Percentiles rank a stretch among this genome's conserved stretches.
phyloP scores from a whole-genome alignment of 2,329 filamentous ascomycete genomes.

The Venturia aucupariae region DNA sequence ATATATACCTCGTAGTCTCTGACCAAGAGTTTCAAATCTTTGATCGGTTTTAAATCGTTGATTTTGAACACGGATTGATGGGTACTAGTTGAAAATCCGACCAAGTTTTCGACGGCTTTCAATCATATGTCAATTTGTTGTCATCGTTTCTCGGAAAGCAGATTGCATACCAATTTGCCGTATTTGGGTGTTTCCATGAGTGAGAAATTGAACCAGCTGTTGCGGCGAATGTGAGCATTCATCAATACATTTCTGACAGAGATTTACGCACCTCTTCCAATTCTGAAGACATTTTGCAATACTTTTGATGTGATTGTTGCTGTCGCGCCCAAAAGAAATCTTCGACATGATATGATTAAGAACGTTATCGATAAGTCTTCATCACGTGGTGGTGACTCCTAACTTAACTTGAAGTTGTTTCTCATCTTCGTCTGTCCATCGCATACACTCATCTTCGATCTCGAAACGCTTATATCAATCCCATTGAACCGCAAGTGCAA shows the following conservation, averaged over 20 bases:
- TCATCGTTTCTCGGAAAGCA: constrained; percentile 6
- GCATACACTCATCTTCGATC: background rate
- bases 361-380: background rate
- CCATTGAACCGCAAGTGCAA: background rate
- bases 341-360: background rate
- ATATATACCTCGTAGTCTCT: constrained; percentile 65
- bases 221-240: background rate
- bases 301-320: background rate
- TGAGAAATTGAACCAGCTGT: constrained; percentile 86
- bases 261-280: background rate
- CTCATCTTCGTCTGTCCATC: background rate
- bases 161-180: constrained; percentile 57
- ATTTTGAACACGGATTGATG: constrained; percentile 70
- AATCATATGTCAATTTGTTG: constrained; percentile 14
- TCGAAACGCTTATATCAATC: background rate
- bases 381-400: background rate
- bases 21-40: constrained; percentile 77
- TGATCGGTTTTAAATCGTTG: constrained; percentile 66
- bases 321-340: background rate
- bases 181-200: constrained; percentile 85
- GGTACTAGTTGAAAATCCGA: constrained; percentile 71
- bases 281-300: constrained; percentile 5
- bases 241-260: background rate
- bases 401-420: background rate
- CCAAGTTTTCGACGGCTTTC: constrained; percentile 79